Evolutionary conservation across 495 filamentous ascomycete species (phyloP).

Genomic region (Platismatia glauca): DNA sequence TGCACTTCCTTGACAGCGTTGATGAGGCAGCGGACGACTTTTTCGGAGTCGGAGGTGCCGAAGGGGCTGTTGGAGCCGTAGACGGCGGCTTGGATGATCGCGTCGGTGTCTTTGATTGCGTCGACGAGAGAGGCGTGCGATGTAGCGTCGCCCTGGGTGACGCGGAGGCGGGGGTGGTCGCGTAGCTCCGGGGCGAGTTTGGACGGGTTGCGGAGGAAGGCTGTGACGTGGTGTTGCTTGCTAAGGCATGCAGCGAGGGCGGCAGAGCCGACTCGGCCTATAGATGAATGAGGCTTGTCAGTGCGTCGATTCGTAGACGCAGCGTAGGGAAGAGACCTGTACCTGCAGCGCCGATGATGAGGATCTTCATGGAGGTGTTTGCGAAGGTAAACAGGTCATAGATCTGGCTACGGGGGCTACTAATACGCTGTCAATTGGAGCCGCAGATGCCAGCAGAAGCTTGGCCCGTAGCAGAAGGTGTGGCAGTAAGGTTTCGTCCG

Average conservation of each 20-base stretch:
- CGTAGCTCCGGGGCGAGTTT: constrained; percentile 14
- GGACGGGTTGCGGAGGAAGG: constrained; percentile 19
- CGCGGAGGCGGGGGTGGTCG: constrained; percentile 13
- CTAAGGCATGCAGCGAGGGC: constrained; percentile 19
- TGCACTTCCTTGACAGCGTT: constrained; percentile 20
- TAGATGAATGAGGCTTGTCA: background rate
- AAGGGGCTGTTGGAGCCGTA: constrained; percentile 8
- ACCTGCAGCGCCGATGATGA: constrained; percentile 21
- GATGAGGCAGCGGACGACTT: constrained; percentile 18
- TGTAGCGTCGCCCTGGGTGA: constrained; percentile 18
- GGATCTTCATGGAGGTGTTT: constrained; percentile 14
- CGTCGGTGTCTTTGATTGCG: constrained; percentile 16
- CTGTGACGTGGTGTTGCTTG: constrained; percentile 19
- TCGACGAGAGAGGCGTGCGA: constrained; percentile 13
- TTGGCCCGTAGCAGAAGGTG: background rate
- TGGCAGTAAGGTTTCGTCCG: constrained; percentile 1
- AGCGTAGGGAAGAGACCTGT: background rate
- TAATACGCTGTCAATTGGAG: background rate
- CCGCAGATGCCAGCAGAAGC: background rate
- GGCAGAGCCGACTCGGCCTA: constrained; percentile 21
- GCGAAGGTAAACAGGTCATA: background rate
- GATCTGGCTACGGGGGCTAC: background rate
- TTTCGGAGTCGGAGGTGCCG: constrained; percentile 11
- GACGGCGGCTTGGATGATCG: constrained; percentile 20
- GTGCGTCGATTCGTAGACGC: background rate